Evolutionary conservation across 2,329 filamentous ascomycete genomes (phyloP).

Genomic region (Nothophaeocryptopus gaeumannii): DNA sequence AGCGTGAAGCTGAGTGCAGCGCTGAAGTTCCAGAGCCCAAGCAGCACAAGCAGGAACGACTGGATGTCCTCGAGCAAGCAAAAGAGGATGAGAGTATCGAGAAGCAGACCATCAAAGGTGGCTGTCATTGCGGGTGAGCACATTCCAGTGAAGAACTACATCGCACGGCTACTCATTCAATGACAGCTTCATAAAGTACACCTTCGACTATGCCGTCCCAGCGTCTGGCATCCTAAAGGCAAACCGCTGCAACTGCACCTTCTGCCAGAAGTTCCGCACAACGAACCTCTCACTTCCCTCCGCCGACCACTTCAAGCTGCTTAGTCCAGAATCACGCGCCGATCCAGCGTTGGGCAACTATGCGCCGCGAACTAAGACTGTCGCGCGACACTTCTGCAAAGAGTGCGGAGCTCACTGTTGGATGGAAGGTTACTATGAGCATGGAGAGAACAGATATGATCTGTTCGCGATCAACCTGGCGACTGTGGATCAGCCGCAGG

Average conservation of each 20-base stretch:
- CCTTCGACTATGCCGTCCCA: background rate
- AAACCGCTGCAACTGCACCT: slow-evolving; percentile 14
- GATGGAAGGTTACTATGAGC: slow-evolving; percentile 11
- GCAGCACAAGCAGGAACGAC: too few relatives aligned
- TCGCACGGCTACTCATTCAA: background rate
- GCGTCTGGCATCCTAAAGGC: background rate
- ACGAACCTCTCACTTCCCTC: background rate
- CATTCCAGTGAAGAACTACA: too few relatives aligned
- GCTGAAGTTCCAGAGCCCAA: too few relatives aligned
- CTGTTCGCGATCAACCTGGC: slow-evolving; percentile 17
- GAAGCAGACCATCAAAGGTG: slow-evolving; percentile 9
- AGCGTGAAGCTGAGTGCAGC: too few relatives aligned
- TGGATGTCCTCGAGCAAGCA: background rate
- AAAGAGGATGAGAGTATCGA: background rate
- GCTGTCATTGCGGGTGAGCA: slow-evolving; percentile 10
- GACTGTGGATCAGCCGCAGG: slow-evolving; percentile 20
- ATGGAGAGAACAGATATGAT: slow-evolving; percentile 6
- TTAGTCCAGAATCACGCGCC: slow-evolving; percentile 1
- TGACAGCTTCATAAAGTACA: slow-evolving; percentile 7
- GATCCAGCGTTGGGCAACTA: slow-evolving; percentile 5
- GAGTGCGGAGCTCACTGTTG: slow-evolving; percentile 9
- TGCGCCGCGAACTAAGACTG: slow-evolving; percentile 4
- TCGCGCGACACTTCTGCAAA: slow-evolving; percentile 7
- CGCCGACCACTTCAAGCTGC: slow-evolving; percentile 3
- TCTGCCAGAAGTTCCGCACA: slow-evolving; percentile 6